Evolutionary conservation across 495 filamentous ascomycete genomes (phyloP).

Genomic region (Neurospora sp.): DNA sequence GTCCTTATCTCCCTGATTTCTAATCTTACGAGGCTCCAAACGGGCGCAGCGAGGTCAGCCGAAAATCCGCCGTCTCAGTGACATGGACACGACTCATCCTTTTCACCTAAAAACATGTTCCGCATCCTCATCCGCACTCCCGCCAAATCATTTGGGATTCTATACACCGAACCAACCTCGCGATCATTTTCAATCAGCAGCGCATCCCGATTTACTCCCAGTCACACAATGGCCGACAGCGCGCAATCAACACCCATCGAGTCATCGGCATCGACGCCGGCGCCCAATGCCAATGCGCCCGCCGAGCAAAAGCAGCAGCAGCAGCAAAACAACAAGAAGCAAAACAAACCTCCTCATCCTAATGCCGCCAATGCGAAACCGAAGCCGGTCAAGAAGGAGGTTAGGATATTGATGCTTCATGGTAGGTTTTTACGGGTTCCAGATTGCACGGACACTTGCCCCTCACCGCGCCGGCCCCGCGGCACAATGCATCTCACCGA

Average conservation of each 20-base stretch:
- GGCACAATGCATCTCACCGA: neutral
- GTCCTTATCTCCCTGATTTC: neutral
- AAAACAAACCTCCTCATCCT: neutral
- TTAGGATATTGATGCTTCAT: conserved; percentile 51
- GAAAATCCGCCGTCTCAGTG: neutral
- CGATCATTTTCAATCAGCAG: neutral
- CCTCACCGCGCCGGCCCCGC: neutral
- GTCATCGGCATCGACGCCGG: neutral
- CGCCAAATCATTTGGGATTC: neutral
- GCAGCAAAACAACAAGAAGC: neutral
- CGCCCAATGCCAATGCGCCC: neutral
- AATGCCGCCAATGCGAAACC: conserved; percentile 4
- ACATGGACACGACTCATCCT: neutral
- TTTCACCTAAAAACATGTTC: neutral
- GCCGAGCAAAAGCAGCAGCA: conserved; percentile 3
- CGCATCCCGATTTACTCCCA: neutral
- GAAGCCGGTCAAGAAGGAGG: conserved; percentile 25
- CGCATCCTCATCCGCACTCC: neutral
- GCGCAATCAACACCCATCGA: neutral
- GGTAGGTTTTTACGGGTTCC: conserved; percentile 23
- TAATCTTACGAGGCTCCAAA: neutral
- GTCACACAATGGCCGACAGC: neutral
- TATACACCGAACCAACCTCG: neutral
- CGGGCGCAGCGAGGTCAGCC: neutral
- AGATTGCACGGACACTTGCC: neutral